Evolutionary conservation across 192 early-diverging fungal species (phyloP).

Genomic region (Rhizoclosmatium globosum): DNA sequence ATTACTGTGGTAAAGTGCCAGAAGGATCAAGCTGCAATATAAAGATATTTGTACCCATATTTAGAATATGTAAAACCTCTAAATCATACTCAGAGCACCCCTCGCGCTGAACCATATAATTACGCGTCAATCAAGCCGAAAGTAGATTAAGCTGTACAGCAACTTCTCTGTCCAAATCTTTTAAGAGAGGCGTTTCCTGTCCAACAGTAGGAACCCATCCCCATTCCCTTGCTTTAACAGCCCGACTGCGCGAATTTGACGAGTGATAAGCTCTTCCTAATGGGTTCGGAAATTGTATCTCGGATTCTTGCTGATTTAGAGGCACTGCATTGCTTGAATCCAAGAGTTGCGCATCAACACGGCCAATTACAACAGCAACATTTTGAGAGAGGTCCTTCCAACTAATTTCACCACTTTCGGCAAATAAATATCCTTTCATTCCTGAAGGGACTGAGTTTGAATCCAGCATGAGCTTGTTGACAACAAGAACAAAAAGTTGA

Average conservation of each 20-base stretch:
- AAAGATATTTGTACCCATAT: too few relatives aligned
- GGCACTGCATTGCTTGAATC: background rate
- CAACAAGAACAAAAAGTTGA: background rate
- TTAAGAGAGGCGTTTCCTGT: background rate
- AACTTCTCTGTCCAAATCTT: slow-evolving; percentile 14
- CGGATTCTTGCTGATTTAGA: background rate
- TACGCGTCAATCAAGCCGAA: too few relatives aligned
- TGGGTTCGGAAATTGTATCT: background rate
- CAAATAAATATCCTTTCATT: background rate
- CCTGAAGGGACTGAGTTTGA: background rate
- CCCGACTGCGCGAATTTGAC: slow-evolving; percentile 14
- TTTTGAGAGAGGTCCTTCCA: slow-evolving; percentile 10
- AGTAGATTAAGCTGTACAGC: background rate
- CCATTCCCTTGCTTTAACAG: background rate
- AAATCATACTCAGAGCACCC: too few relatives aligned
- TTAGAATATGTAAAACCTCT: too few relatives aligned
- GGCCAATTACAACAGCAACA: background rate
- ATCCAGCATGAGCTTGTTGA: background rate
- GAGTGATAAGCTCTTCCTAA: slow-evolving; percentile 2
- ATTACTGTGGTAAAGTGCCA: too few relatives aligned
- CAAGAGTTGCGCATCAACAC: background rate
- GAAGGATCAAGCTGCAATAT: too few relatives aligned
- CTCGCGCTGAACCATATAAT: too few relatives aligned
- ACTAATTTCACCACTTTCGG: slow-evolving; percentile 3
- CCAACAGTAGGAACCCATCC: background rate